phyloP scores from a whole-genome alignment of 257 asterid genomes.

The Solanum sparsipilum region DNA sequence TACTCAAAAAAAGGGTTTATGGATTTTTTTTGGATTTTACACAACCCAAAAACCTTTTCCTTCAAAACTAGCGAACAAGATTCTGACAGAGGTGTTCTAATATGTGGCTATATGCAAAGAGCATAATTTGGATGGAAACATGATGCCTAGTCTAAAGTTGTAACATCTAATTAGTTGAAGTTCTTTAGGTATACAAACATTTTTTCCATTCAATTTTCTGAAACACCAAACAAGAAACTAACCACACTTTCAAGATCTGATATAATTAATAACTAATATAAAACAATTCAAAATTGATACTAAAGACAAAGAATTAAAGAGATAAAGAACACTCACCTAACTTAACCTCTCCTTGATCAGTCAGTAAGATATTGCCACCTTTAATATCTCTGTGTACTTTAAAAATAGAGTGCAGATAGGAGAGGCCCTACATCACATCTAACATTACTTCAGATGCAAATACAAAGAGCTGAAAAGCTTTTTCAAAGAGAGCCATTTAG shows the following conservation, averaged over 20 bases:
- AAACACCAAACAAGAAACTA: background rate
- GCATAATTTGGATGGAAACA: background rate
- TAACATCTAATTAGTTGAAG: background rate
- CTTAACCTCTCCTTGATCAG: conserved; percentile 97
- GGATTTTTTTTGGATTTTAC: background rate
- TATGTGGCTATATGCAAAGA: background rate
- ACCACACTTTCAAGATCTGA: background rate
- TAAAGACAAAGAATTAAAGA: background rate
- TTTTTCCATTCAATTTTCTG: background rate
- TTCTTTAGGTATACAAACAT: background rate
- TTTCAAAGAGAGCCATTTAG: background rate
- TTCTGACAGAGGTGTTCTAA: background rate
- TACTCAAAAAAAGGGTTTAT: background rate
- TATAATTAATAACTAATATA: background rate
- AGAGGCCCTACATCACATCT: conserved; percentile 59
- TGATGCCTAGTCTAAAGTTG: background rate
- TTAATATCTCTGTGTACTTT: conserved; percentile 98
- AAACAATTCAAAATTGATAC: background rate
- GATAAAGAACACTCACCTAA: conserved; percentile 55
- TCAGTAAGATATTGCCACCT: conserved; percentile 94
- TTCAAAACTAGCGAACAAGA: background rate
- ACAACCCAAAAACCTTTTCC: background rate
- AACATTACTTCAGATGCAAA: conserved; percentile 14
- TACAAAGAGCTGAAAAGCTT: background rate
- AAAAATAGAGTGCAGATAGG: conserved; percentile 94